Evolutionary conservation across 345 rosid genomes (phyloP).

Genomic region (rapeseed (Brassica napus)): Da-Ae NC_063436.1:13791501-13792000

Average conservation of each 20-base stretch:
- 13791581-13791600: constrained; percentile 65
- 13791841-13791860: constrained; percentile 74
- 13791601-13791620: constrained; percentile 78
- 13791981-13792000: constrained; percentile 32
- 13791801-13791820: constrained; percentile 74
- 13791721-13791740: constrained; percentile 10
- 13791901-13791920: constrained; percentile 9
- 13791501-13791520: constrained; percentile 79
- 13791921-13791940: background rate
- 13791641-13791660: constrained; percentile 85
- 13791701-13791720: background rate
- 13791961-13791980: background rate
- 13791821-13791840: constrained; percentile 69
- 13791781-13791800: constrained; percentile 93
- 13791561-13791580: constrained; percentile 94
- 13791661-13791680: constrained; percentile 50
- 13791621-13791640: constrained; percentile 94
- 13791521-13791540: constrained; percentile 88
- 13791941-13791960: background rate
- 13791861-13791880: constrained; percentile 76
- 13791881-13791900: constrained; percentile 68
- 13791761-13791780: constrained; percentile 88
- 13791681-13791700: background rate
- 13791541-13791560: constrained; percentile 99
- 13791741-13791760: constrained; percentile 60